Percentiles rank a stretch among this genome's conserved stretches.
Conservation (phyloP, 2,329 filamentous ascomycete genomes). For the Coniochaeta sp. region DNA sequence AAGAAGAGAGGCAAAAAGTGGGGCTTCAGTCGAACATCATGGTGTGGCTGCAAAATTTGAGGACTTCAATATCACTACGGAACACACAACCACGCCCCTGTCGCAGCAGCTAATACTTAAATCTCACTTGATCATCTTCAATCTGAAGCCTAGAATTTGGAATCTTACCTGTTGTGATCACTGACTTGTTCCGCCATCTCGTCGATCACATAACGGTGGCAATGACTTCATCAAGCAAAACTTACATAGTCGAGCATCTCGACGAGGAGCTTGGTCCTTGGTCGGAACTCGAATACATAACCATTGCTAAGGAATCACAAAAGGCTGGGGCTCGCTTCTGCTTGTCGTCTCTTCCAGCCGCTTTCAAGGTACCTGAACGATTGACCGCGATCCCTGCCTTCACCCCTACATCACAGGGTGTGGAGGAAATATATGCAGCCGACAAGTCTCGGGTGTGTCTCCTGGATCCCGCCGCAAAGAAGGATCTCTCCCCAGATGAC, state of each 20-base stretch:
- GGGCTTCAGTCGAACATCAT: neutral
- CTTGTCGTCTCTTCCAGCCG: constrained; percentile 69
- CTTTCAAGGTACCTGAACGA: constrained; percentile 55
- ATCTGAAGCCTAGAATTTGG: neutral
- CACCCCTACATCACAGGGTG: constrained; percentile 64
- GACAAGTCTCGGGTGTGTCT: constrained; percentile 76
- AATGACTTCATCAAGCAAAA: constrained; percentile 38
- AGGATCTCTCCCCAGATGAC: constrained; percentile 79
- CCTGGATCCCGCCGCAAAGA: constrained; percentile 75
- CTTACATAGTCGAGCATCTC: constrained; percentile 92
- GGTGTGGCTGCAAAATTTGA: neutral
- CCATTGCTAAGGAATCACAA: constrained; percentile 76
- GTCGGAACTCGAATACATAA: constrained; percentile 87
- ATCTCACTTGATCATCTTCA: neutral
- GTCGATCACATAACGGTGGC: neutral
- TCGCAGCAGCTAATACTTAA: neutral
- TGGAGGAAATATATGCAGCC: constrained; percentile 72
- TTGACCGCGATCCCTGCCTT: constrained; percentile 53
- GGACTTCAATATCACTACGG: neutral
- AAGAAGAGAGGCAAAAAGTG: neutral
- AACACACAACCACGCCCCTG: neutral
- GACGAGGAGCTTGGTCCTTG: constrained; percentile 90
- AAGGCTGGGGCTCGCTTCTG: constrained; percentile 62
- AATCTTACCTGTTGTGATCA: no score
- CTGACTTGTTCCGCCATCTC: no score